A percentile compares a stretch with the other conserved stretches of the same genome.
phyloP scores from a whole-genome alignment of 768 basidiomycete genomes.

The Daedaleopsis nitida region DNA sequence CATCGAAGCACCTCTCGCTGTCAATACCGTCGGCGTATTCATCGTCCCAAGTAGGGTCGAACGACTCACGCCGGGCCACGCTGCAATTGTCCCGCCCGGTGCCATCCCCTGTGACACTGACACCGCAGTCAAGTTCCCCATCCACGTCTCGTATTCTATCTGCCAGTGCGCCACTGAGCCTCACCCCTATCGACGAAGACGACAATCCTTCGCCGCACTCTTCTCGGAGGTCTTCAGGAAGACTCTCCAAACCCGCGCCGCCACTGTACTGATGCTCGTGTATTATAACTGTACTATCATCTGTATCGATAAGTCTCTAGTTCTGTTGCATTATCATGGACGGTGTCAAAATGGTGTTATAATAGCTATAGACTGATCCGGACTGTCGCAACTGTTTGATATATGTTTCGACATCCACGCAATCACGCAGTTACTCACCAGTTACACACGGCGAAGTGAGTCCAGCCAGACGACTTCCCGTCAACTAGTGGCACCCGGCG shows the following conservation, averaged over 20 bases:
- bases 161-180: not conserved
- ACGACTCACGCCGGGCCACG: not conserved
- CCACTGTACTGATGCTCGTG: conserved; percentile 13
- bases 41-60: not conserved
- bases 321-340: not conserved
- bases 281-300: conserved; percentile 4
- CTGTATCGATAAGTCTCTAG: conserved; percentile 9
- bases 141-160: conserved; percentile 5
- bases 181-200: not conserved
- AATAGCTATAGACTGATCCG: not conserved
- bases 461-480: too few relatives aligned
- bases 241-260: conserved; percentile 32
- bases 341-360: not conserved
- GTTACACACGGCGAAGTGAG: not conserved
- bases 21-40: not conserved
- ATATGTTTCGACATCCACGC: not conserved
- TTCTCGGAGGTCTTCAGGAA: conserved; percentile 17
- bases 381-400: not conserved
- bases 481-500: not conserved
- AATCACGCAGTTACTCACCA: not conserved
- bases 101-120: not conserved
- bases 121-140: conserved; percentile 4
- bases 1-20: not conserved
- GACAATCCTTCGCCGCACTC: not conserved
- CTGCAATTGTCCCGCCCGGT: not conserved